Conservation (phyloP, 202 grass and related monocot species). For the Bolboschoenoplectus hybrid region DNA sequence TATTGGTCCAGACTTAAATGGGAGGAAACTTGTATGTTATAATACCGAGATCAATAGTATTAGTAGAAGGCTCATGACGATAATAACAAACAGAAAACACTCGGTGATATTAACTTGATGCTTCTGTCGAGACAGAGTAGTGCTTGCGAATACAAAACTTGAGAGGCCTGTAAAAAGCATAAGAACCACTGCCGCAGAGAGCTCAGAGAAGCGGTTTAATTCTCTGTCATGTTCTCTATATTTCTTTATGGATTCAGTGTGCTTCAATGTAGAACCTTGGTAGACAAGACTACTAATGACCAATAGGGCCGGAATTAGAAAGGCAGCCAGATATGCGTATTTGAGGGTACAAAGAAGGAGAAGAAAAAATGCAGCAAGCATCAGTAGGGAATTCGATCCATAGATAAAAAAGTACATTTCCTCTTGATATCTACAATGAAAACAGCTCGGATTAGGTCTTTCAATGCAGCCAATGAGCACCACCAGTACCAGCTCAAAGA, state of each 20-base stretch:
- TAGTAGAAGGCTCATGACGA: background rate
- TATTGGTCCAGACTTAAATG: background rate
- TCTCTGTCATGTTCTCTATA: background rate
- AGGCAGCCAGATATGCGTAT: slow-evolving; percentile 17
- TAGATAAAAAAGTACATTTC: background rate
- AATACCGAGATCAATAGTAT: slow-evolving; percentile 19
- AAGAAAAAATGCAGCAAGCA: background rate
- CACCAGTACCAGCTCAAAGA: background rate
- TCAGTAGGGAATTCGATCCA: background rate
- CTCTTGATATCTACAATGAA: background rate
- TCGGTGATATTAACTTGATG: background rate
- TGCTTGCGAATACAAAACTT: background rate
- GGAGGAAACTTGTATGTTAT: background rate
- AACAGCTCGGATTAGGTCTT: background rate
- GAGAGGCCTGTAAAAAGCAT: slow-evolving; percentile 7
- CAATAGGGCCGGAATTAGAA: background rate
- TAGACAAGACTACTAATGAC: background rate
- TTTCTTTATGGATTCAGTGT: background rate
- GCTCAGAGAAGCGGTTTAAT: background rate
- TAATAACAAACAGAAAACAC: background rate
- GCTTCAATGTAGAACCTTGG: background rate
- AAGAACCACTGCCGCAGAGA: background rate
- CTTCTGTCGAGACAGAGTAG: background rate
- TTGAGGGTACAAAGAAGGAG: background rate
- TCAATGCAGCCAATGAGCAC: background rate